Evolutionary conservation across 306 rosid genomes (phyloP).

Genomic region (Rosa persica): DNA sequence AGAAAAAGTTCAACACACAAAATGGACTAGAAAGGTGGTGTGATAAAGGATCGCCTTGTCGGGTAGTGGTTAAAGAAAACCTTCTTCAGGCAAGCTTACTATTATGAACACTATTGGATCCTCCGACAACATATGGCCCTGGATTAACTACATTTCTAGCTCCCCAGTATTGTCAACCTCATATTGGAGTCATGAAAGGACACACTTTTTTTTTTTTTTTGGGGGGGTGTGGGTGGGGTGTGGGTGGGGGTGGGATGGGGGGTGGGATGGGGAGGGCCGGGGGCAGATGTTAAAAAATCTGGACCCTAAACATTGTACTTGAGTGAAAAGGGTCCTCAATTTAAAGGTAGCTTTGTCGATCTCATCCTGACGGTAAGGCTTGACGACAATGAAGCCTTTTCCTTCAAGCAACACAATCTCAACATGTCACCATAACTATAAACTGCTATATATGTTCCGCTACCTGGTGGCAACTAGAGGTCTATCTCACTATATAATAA

Average conservation of each 20-base stretch:
- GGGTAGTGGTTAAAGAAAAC: background rate
- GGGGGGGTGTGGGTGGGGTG: too few species aligned
- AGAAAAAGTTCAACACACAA: background rate
- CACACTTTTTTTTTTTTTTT: background rate
- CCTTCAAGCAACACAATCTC: too few species aligned
- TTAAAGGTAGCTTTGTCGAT: background rate
- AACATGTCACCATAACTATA: background rate
- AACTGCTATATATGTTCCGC: background rate
- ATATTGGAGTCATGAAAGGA: background rate
- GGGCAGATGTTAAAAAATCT: background rate
- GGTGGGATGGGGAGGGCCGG: background rate
- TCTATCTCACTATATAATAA: background rate
- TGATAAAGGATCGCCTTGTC: background rate
- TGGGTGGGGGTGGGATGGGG: too few species aligned
- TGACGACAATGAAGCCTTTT: background rate
- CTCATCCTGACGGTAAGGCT: background rate
- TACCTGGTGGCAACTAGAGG: background rate
- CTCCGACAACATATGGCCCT: slow-evolving; percentile 8
- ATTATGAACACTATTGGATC: background rate
- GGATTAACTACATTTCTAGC: background rate
- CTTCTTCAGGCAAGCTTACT: background rate
- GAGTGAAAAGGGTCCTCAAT: background rate
- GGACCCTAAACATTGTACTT: slow-evolving; percentile 7
- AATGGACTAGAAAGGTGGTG: background rate
- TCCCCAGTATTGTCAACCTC: background rate